These are phyloP conservation scores for Prunus davidiana DNA, from an alignment of 306 rosid genomes.

Conservation along the genomic window DNA sequence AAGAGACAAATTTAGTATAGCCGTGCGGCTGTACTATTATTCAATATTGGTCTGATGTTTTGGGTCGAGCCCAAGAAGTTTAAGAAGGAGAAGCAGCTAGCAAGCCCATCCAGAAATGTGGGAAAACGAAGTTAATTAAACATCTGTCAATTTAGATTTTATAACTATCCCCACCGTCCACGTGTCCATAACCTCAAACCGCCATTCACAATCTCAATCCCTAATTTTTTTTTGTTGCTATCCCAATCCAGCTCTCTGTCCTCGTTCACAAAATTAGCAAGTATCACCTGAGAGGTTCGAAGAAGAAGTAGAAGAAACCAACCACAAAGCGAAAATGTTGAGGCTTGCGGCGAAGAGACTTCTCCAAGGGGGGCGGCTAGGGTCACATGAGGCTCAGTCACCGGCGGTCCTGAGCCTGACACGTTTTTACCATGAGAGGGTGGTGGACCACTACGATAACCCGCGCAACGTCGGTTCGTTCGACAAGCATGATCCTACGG, in stretches of 20 bases:
- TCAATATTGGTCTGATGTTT: no score
- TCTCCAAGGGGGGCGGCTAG: slow-evolving; percentile 37
- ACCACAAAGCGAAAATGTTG: slow-evolving; percentile 39
- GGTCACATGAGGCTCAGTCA: slow-evolving; percentile 27
- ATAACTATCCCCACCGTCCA: slow-evolving; percentile 17
- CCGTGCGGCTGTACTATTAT: no score
- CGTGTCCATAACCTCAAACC: slow-evolving; percentile 12
- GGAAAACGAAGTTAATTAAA: neutral
- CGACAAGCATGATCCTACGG: slow-evolving; percentile 71
- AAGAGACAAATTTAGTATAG: no score
- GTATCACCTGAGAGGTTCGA: neutral
- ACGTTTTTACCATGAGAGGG: slow-evolving; percentile 76
- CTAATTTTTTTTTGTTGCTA: neutral
- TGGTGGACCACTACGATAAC: slow-evolving; percentile 81
- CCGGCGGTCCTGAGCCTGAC: slow-evolving; percentile 41
- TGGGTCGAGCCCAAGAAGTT: no score
- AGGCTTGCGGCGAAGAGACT: slow-evolving; percentile 51
- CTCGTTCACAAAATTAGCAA: slow-evolving; percentile 1
- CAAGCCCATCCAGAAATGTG: neutral
- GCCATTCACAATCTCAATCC: neutral
- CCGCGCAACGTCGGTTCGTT: slow-evolving; percentile 85
- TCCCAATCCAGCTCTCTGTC: neutral
- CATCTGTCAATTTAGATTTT: neutral
- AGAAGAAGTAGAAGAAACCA: neutral
- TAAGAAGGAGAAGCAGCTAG: no score